Evolutionary conservation across 345 rosid species (phyloP).

Genomic region (Lepidium aucheri): DNA sequence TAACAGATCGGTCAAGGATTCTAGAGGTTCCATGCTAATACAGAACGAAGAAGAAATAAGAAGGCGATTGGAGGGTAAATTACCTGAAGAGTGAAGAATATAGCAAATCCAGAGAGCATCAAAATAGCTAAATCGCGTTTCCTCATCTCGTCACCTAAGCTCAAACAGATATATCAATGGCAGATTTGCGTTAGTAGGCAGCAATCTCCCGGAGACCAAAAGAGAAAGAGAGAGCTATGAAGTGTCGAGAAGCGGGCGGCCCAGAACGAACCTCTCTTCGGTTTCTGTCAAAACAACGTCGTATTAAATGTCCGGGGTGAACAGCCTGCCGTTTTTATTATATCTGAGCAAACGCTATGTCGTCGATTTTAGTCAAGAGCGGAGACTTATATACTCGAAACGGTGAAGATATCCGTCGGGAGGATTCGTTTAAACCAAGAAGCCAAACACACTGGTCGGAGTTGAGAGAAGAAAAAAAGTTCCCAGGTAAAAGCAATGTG

Average conservation of each 20-base stretch:
- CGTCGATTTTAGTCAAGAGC: background rate
- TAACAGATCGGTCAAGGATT: slow-evolving; percentile 17
- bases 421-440: background rate
- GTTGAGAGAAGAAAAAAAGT: background rate
- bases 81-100: slow-evolving; percentile 99
- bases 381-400: background rate
- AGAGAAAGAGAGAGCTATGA: background rate
- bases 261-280: background rate
- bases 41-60: background rate
- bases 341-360: background rate
- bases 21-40: background rate
- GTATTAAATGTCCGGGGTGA: background rate
- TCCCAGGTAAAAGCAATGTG: slow-evolving; percentile 1
- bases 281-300: background rate
- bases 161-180: slow-evolving; percentile 12
- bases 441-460: slow-evolving; percentile 1
- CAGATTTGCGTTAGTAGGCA: slow-evolving; percentile 14
- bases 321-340: slow-evolving; percentile 6
- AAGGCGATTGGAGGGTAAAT: background rate
- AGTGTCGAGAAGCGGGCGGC: background rate
- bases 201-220: background rate
- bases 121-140: slow-evolving; percentile 92
- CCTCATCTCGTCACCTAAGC: slow-evolving; percentile 45
- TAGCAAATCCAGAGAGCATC: slow-evolving; percentile 92
- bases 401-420: background rate